A percentile compares a stretch with the other conserved stretches of the same genome.
These are phyloP conservation scores for Epithele typhae DNA, from an alignment of 768 basidiomycete genomes.

Conservation along the genomic window DNA sequence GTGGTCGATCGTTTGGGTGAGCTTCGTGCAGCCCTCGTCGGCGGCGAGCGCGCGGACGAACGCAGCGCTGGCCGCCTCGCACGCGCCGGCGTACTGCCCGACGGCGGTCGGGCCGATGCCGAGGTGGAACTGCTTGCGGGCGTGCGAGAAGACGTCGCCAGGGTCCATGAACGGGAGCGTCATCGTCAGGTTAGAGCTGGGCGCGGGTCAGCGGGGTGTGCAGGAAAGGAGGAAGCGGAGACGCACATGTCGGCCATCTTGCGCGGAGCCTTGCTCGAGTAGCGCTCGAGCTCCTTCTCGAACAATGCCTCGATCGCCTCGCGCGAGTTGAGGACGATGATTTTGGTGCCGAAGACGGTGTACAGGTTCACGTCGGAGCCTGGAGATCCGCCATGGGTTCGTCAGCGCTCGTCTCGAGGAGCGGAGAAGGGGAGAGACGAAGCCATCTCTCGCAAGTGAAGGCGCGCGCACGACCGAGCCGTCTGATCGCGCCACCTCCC, in stretches of 20 bases:
- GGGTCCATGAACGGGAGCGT: conserved; percentile 18
- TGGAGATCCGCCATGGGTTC: background rate
- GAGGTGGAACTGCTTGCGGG: conserved; percentile 14
- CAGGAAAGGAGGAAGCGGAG: background rate
- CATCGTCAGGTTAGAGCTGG: conserved; percentile 12
- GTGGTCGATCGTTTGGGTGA: conserved; percentile 10
- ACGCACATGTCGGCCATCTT: conserved; percentile 14
- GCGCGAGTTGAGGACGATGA: conserved; percentile 19
- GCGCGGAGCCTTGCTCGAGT: conserved; percentile 14
- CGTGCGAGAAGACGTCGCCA: conserved; percentile 12
- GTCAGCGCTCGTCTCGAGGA: background rate
- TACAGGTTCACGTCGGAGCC: conserved; percentile 11
- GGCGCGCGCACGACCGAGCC: too few species aligned
- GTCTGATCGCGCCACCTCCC: too few species aligned
- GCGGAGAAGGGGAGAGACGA: background rate
- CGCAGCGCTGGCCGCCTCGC: conserved; percentile 6
- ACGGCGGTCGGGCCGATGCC: conserved; percentile 9
- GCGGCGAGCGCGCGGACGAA: conserved; percentile 6
- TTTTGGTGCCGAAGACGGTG: conserved; percentile 8
- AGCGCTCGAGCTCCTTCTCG: conserved; percentile 8
- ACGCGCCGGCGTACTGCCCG: conserved; percentile 6
- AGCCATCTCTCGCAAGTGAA: too few species aligned
- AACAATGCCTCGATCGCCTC: conserved; percentile 18
- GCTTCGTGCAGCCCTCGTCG: background rate
- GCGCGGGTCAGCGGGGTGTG: background rate